Conservation (phyloP, 1,139 yeast genomes). For the Suhomyces choctaworum region DNA sequence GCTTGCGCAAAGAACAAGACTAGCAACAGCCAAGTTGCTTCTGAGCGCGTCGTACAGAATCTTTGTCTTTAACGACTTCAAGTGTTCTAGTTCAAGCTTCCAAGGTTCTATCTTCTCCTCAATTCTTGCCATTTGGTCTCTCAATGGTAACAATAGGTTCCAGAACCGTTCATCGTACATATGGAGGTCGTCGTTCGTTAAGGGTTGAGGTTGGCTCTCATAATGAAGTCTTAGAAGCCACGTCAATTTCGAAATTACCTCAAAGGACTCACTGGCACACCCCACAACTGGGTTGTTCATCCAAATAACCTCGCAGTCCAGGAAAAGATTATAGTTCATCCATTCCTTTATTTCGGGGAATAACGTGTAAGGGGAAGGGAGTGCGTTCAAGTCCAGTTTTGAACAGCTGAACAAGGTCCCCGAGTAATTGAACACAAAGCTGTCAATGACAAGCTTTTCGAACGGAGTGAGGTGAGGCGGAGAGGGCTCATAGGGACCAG, state of each 20-base stretch:
- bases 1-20: slow-evolving; percentile 14
- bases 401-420: slow-evolving; percentile 27
- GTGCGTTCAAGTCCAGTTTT: slow-evolving; percentile 21
- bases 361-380: slow-evolving; percentile 38
- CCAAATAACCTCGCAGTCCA: slow-evolving; percentile 19
- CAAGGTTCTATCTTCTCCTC: slow-evolving; percentile 11
- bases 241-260: slow-evolving; percentile 38
- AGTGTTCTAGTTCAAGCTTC: slow-evolving; percentile 13
- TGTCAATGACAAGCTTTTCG: slow-evolving; percentile 36
- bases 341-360: slow-evolving; percentile 29
- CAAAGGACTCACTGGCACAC: slow-evolving; percentile 25
- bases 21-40: slow-evolving; percentile 18
- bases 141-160: slow-evolving; percentile 15
- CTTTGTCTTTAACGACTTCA: slow-evolving; percentile 1
- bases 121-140: slow-evolving; percentile 6
- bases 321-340: slow-evolving; percentile 30
- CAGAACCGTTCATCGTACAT: slow-evolving; percentile 16
- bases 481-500: not conserved
- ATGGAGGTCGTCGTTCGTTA: slow-evolving; percentile 3
- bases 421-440: slow-evolving; percentile 39
- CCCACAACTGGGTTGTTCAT: slow-evolving; percentile 20
- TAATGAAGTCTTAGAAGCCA: slow-evolving; percentile 35
- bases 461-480: slow-evolving; percentile 18
- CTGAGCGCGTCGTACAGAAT: slow-evolving; percentile 14
- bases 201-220: slow-evolving; percentile 4